These are phyloP conservation scores for Annulohypoxylon nitens DNA, from an alignment of 495 filamentous ascomycete genomes.

Conservation along the genomic window DNA sequence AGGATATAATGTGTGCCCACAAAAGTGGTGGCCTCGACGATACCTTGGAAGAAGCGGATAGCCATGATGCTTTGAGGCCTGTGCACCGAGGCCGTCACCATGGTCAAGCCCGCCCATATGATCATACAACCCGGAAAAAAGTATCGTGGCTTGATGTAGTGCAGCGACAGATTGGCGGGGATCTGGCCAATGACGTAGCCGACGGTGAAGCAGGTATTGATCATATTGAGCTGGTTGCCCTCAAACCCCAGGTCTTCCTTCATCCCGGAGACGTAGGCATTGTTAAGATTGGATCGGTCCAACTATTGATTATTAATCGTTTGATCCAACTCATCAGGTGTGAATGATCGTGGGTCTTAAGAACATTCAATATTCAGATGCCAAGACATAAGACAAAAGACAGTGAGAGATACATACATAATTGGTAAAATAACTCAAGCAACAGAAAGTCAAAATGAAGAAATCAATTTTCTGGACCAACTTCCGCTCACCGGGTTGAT, in stretches of 20 bases:
- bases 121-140: slow-evolving; percentile 74
- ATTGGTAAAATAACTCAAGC: slow-evolving; percentile 68
- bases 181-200: slow-evolving; percentile 71
- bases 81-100: slow-evolving; percentile 67
- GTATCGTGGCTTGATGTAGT: slow-evolving; percentile 68
- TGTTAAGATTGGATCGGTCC: slow-evolving; percentile 70
- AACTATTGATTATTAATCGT: slow-evolving; percentile 55
- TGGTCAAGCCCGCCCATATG: slow-evolving; percentile 71
- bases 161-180: slow-evolving; percentile 70
- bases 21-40: slow-evolving; percentile 71
- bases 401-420: slow-evolving; percentile 47
- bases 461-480: slow-evolving; percentile 71
- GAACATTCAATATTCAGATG: neutral
- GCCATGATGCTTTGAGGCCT: slow-evolving; percentile 69
- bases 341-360: neutral
- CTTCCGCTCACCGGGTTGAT: slow-evolving; percentile 58
- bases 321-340: neutral
- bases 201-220: slow-evolving; percentile 66
- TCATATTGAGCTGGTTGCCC: slow-evolving; percentile 69
- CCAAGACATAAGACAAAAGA: neutral
- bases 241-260: slow-evolving; percentile 70
- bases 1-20: slow-evolving; percentile 75
- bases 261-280: slow-evolving; percentile 77
- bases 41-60: slow-evolving; percentile 77
- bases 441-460: slow-evolving; percentile 76